Base-by-base conservation (phyloP, 108 stramenopile genomes). In the Skeletonema marinoi region DNA sequence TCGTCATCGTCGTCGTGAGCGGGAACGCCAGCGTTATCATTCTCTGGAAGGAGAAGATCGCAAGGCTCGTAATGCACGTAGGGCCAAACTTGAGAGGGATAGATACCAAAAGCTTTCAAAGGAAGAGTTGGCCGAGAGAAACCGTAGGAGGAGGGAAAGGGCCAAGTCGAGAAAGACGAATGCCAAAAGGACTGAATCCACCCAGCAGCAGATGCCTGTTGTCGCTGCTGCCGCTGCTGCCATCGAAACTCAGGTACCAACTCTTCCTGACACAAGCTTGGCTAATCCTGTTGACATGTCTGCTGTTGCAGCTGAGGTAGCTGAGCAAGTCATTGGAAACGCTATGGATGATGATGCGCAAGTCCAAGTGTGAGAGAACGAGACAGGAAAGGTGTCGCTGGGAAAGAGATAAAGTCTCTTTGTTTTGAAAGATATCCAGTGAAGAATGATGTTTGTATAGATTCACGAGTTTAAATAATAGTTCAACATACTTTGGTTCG, bases 71-170 rank as follows among this genome's bases (percentile, higher is more conserved):
- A 92, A 95, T 80, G 89, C 83, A 25, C 81, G 92, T 19, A 79
- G 92, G 38, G 94, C 94, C 66, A 82, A 90, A 73, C 65, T 95
- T 58, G 94, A 95, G 65, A 81, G 94, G 21, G 92, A 95, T 30
- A 82, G 94, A 31, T 95, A 95, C 79, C 88, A 95, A 39, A 85
- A 86, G 46, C 62, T 95, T 35, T 71, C 65, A 8, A 83, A 92
- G 32, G 85, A 83, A 16, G 89, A 90, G 17, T 84, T 95, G 46
- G 92, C 19, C n/a, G 70, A 73, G 32, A 86, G 89, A 66, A 95
- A 95, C 80, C 79, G 86, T 21, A 89, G 70, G 75, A 73, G 93
- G 42, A 81, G 93, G 41, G 93, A 92, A 58, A 82, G 93, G 38
- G 93, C 93, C 29, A 89, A 89, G 44, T 36, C 61, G 56, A 78